phyloP scores from a whole-genome alignment of 2,329 filamentous ascomycete genomes.

The Cladosporium sphaerospermum region DNA sequence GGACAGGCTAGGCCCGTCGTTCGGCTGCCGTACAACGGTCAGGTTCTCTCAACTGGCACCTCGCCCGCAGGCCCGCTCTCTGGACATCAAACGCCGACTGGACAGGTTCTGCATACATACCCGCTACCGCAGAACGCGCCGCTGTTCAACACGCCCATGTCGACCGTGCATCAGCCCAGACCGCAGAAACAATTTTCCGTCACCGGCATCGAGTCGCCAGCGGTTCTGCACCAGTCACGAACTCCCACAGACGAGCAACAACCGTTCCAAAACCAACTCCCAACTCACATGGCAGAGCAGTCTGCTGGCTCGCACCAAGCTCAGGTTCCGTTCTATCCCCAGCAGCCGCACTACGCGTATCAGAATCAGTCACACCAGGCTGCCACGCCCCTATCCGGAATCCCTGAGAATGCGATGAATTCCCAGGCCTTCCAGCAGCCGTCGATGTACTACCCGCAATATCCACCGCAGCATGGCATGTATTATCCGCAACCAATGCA shows the following conservation, averaged over 20 bases:
- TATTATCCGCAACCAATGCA: slow-evolving; percentile 56
- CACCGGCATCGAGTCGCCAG: slow-evolving; percentile 83
- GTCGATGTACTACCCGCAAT: slow-evolving; percentile 54
- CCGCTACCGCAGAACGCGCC: slow-evolving; percentile 49
- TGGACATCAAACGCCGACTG: slow-evolving; percentile 39
- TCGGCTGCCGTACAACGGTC: slow-evolving; percentile 63
- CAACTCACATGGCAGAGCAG: slow-evolving; percentile 58
- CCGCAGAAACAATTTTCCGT: slow-evolving; percentile 93
- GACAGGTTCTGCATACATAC: slow-evolving; percentile 48
- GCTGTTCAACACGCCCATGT: slow-evolving; percentile 55
- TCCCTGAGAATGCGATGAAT: slow-evolving; percentile 86
- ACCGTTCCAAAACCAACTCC: slow-evolving; percentile 93
- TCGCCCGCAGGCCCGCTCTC: slow-evolving; percentile 29
- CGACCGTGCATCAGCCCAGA: slow-evolving; percentile 86
- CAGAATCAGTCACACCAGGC: slow-evolving; percentile 63
- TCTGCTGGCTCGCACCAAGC: slow-evolving; percentile 44
- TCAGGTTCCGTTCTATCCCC: slow-evolving; percentile 50
- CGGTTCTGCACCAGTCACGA: slow-evolving; percentile 49
- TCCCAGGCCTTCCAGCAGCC: slow-evolving; percentile 78
- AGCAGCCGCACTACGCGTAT: slow-evolving; percentile 47
- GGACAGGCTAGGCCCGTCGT: slow-evolving; percentile 68
- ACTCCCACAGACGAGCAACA: slow-evolving; percentile 57
- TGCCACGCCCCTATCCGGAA: slow-evolving; percentile 80
- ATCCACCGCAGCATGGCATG: slow-evolving; percentile 52
- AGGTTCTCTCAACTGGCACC: slow-evolving; percentile 29